Conservation (phyloP, 202 grass and related monocot species). For the Setaria viridis region DNA sequence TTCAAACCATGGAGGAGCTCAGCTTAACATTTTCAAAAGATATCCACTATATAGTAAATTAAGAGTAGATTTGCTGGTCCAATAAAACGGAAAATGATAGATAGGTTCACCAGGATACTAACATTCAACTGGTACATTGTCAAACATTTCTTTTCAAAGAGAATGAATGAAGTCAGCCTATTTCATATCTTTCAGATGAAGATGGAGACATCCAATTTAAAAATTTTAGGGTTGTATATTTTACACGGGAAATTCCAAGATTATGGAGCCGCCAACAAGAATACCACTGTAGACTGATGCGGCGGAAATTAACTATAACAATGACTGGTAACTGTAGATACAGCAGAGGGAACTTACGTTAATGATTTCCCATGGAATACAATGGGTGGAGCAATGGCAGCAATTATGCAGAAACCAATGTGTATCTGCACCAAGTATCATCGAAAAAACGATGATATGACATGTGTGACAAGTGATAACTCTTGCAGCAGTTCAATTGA, state of each 20-base stretch:
- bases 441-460: background rate
- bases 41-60: conserved; percentile 16
- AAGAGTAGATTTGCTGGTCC: background rate
- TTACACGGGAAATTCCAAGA: background rate
- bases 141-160: background rate
- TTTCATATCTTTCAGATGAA: conserved; percentile 11
- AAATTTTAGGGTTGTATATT: background rate
- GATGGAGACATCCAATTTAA: conserved; percentile 11
- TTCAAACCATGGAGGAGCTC: background rate
- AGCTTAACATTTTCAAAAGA: background rate
- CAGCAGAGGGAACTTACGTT: conserved; percentile 60
- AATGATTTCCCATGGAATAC: conserved; percentile 78
- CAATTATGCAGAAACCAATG: conserved; percentile 82
- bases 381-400: conserved; percentile 84
- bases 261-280: background rate
- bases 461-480: background rate
- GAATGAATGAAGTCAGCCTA: background rate
- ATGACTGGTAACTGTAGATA: background rate
- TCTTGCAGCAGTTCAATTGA: conserved; percentile 13
- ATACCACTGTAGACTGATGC: background rate
- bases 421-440: conserved; percentile 68
- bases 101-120: background rate
- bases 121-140: background rate
- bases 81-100: background rate
- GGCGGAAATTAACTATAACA: background rate